These are phyloP conservation scores for Colletotrichum ledebouriae DNA, from an alignment of 2,329 filamentous ascomycete genomes.

Conservation along the genomic window DNA sequence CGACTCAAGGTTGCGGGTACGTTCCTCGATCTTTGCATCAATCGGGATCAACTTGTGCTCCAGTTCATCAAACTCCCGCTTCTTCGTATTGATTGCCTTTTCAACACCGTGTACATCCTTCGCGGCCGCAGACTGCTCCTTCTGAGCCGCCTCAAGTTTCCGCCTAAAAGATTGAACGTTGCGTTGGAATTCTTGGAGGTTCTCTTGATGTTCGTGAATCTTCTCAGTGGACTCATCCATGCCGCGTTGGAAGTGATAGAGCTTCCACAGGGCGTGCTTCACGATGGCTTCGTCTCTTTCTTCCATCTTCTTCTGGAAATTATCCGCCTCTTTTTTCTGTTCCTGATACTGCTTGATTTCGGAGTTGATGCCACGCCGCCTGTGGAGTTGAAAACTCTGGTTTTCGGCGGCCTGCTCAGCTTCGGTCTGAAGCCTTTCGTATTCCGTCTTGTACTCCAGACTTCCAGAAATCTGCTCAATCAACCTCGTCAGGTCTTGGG, in stretches of 20 bases:
- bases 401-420: conserved; percentile 90
- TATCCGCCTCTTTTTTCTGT: conserved; percentile 95
- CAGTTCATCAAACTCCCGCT: conserved; percentile 88
- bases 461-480: conserved; percentile 99
- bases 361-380: conserved; percentile 93
- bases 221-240: conserved; percentile 93
- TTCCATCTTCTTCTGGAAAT: conserved; percentile 89
- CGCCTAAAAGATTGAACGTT: conserved; percentile 88
- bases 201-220: conserved; percentile 94
- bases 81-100: conserved; percentile 85
- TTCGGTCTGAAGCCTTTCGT: conserved; percentile 89
- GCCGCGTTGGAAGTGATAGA: conserved; percentile 92
- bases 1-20: conserved; percentile 76
- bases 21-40: conserved; percentile 90
- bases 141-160: conserved; percentile 83
- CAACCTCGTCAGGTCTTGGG: conserved; percentile 90
- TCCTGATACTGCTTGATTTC: conserved; percentile 98
- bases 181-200: conserved; percentile 91
- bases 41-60: conserved; percentile 89
- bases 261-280: conserved; percentile 94
- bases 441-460: conserved; percentile 93
- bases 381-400: conserved; percentile 87
- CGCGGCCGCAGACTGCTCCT: conserved; percentile 82
- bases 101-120: conserved; percentile 87
- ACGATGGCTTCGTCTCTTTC: conserved; percentile 93